phyloP scores from a whole-genome alignment of 768 basidiomycete species.

The Lyophyllum decastes region DNA sequence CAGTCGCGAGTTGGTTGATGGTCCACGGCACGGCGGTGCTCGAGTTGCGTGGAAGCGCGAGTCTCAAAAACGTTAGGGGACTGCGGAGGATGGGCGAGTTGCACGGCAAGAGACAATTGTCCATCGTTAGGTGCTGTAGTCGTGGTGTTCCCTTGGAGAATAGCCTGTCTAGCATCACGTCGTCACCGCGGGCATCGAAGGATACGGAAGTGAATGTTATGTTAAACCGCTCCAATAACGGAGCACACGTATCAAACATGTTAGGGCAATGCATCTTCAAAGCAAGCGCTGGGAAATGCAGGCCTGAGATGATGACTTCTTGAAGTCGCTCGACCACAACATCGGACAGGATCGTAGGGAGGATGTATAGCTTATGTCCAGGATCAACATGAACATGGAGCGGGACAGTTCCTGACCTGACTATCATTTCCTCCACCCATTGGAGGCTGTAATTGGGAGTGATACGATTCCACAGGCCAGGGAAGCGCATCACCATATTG shows the following conservation, averaged over 20 bases:
- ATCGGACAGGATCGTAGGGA: neutral
- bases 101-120: neutral
- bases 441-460: neutral
- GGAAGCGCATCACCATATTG: neutral
- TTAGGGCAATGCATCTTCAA: neutral
- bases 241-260: neutral
- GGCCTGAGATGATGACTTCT: neutral
- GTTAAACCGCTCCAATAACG: neutral
- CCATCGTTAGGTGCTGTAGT: neutral
- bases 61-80: neutral
- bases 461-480: neutral
- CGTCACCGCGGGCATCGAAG: neutral
- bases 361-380: neutral
- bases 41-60: neutral
- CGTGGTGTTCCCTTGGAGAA: neutral
- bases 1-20: neutral
- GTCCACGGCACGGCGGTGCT: neutral
- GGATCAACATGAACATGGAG: neutral
- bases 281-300: neutral
- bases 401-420: neutral
- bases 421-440: neutral
- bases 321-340: neutral
- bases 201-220: neutral
- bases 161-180: neutral
- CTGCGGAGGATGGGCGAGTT: neutral